phyloP scores from a whole-genome alignment of 2,329 filamentous ascomycete genomes.

The Mycosphaerella sp. region DNA sequence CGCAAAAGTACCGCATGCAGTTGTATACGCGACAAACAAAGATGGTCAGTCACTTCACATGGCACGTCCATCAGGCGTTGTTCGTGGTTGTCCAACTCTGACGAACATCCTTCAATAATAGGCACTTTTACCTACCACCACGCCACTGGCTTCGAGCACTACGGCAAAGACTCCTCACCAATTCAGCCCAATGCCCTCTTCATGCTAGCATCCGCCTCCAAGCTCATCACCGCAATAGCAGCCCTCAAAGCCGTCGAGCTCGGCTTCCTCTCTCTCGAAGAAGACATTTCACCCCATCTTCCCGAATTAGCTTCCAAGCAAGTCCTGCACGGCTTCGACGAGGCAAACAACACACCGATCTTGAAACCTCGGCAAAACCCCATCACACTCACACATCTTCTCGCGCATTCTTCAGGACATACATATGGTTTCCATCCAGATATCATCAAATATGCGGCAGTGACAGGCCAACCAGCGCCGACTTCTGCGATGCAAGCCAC shows the following conservation, averaged over 20 bases:
- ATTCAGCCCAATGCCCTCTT: slow-evolving; percentile 31
- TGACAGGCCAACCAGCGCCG: slow-evolving; percentile 10
- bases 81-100: not conserved
- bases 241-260: slow-evolving; percentile 52
- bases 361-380: slow-evolving; percentile 33
- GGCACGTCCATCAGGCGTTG: no score
- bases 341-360: slow-evolving; percentile 34
- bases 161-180: slow-evolving; percentile 19
- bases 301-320: slow-evolving; percentile 47
- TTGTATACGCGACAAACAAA: slow-evolving; percentile 27
- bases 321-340: slow-evolving; percentile 45
- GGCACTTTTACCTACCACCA: slow-evolving; percentile 31
- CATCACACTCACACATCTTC: slow-evolving; percentile 48
- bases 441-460: slow-evolving; percentile 28
- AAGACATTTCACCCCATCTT: slow-evolving; percentile 41
- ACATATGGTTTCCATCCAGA: slow-evolving; percentile 40
- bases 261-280: slow-evolving; percentile 44
- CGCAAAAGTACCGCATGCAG: slow-evolving; percentile 30
- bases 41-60: slow-evolving; percentile 18
- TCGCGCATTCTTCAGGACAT: slow-evolving; percentile 49
- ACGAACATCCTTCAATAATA: slow-evolving; percentile 4
- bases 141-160: slow-evolving; percentile 25
- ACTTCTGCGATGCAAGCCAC: slow-evolving; percentile 18
- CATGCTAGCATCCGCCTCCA: slow-evolving; percentile 36
- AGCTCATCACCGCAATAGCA: slow-evolving; percentile 48